Conservation (phyloP, 2,329 filamentous ascomycete species). For the Plenodomus biglobosus region DNA sequence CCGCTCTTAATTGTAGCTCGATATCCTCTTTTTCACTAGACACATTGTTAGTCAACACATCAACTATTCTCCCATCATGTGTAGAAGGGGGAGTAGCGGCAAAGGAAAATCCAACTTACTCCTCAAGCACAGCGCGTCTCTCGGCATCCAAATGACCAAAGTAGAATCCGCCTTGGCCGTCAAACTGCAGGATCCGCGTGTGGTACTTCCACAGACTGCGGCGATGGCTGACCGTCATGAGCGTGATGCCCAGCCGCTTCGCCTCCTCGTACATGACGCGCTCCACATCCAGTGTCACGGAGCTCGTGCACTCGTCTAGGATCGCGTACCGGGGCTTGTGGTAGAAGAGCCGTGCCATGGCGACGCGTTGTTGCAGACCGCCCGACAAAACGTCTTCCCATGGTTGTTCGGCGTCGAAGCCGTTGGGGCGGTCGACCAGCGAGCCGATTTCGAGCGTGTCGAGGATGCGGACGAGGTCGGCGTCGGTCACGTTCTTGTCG, state of each 20-base stretch:
- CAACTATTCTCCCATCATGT: not conserved
- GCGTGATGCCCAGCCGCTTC: constrained; percentile 84
- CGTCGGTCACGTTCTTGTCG: constrained; percentile 77
- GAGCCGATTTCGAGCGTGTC: constrained; percentile 78
- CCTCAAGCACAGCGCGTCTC: constrained; percentile 78
- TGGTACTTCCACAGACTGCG: constrained; percentile 97
- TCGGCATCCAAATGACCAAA: constrained; percentile 92
- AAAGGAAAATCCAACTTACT: constrained; percentile 53
- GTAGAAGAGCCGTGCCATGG: constrained; percentile 95
- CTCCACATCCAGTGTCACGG: constrained; percentile 92
- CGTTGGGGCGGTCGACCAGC: constrained; percentile 75
- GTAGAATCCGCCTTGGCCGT: constrained; percentile 87
- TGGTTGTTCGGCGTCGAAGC: constrained; percentile 93
- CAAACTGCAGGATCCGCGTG: constrained; percentile 90
- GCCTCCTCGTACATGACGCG: constrained; percentile 97
- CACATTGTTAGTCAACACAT: constrained; percentile 14
- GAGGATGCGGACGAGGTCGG: constrained; percentile 76
- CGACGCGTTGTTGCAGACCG: constrained; percentile 91
- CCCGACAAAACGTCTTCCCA: constrained; percentile 94
- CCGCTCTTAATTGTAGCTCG: constrained; percentile 78
- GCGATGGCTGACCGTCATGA: constrained; percentile 95
- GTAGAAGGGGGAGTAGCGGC: not conserved
- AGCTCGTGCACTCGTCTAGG: constrained; percentile 93
- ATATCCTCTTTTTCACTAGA: constrained; percentile 84
- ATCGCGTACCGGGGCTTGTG: constrained; percentile 92